Percentiles rank a stretch among this genome's conserved stretches.
Evolutionary conservation across 352 stramenopile species (phyloP).

Genomic region (Globisporangium camurandrum): DNA sequence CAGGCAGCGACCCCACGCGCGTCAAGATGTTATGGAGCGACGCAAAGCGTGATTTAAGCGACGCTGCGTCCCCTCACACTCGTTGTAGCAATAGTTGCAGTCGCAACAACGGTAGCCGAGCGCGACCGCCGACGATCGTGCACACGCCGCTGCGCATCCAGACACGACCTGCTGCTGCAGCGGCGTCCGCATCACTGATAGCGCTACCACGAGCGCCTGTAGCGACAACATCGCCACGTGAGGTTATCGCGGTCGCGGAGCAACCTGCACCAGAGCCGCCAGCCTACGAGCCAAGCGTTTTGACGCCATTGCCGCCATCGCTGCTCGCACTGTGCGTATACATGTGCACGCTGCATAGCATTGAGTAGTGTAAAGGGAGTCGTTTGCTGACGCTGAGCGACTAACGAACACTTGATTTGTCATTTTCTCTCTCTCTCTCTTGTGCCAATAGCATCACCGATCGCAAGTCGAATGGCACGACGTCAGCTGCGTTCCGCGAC

Average conservation of each 20-base stretch:
- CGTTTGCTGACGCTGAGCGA: neutral
- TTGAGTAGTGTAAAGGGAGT: no score
- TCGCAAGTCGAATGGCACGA: neutral
- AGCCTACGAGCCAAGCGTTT: neutral
- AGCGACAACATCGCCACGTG: slow-evolving; percentile 4
- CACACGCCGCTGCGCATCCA: slow-evolving; percentile 5
- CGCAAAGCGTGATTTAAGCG: neutral
- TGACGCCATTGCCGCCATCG: neutral
- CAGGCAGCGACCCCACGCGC: no score
- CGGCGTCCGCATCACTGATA: neutral
- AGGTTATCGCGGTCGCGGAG: slow-evolving; percentile 2
- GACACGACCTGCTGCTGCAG: slow-evolving; percentile 1
- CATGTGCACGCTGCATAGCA: no score
- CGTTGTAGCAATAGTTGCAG: neutral
- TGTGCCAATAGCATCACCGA: neutral
- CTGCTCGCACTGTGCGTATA: neutral
- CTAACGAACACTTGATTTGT: no score
- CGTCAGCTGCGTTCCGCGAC: slow-evolving; percentile 15
- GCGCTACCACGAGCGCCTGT: no score
- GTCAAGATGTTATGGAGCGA: slow-evolving; percentile 13
- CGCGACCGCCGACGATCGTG: neutral
- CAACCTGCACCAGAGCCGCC: neutral
- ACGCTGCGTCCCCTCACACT: no score
- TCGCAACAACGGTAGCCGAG: neutral
- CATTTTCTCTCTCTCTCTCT: neutral